Conservation (phyloP, 176 grass and related monocot genomes). For the Oryza longistaminata region DNA sequence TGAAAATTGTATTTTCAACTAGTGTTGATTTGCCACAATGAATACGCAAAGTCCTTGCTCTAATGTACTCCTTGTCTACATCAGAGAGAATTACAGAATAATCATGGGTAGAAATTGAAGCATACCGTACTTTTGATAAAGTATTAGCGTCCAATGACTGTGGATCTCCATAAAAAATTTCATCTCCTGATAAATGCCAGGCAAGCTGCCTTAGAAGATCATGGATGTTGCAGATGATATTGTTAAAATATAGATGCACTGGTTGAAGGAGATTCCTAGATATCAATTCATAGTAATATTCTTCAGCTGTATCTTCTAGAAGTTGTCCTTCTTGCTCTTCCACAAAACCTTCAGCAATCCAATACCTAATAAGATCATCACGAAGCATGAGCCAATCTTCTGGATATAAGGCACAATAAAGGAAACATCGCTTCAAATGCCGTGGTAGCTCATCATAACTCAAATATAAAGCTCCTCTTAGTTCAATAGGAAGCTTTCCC, state of each 20-base stretch:
- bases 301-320: conserved; percentile 47
- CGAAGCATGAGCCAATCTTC: too few relatives aligned
- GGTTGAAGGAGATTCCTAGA: conserved; percentile 40
- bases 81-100: neutral
- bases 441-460: conserved; percentile 50
- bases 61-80: neutral
- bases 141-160: neutral
- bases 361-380: conserved; percentile 1
- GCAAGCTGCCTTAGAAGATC: conserved; percentile 44
- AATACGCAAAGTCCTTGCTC: too few relatives aligned
- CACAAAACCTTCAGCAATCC: conserved; percentile 49
- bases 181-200: conserved; percentile 19
- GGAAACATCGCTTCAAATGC: conserved; percentile 45
- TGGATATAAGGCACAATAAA: neutral
- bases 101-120: neutral
- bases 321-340: neutral
- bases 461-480: conserved; percentile 33
- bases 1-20: neutral
- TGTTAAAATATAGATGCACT: neutral
- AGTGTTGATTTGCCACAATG: neutral
- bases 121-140: neutral
- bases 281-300: conserved; percentile 49
- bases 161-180: conserved; percentile 26
- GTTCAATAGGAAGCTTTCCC: conserved; percentile 1
- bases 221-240: neutral